A percentile compares a stretch with the other conserved stretches of the same genome.
These are phyloP conservation scores for Ophiocordyceps camponoti-floridani DNA, from an alignment of 2,329 filamentous ascomycete genomes.

Conservation along the genomic window DNA sequence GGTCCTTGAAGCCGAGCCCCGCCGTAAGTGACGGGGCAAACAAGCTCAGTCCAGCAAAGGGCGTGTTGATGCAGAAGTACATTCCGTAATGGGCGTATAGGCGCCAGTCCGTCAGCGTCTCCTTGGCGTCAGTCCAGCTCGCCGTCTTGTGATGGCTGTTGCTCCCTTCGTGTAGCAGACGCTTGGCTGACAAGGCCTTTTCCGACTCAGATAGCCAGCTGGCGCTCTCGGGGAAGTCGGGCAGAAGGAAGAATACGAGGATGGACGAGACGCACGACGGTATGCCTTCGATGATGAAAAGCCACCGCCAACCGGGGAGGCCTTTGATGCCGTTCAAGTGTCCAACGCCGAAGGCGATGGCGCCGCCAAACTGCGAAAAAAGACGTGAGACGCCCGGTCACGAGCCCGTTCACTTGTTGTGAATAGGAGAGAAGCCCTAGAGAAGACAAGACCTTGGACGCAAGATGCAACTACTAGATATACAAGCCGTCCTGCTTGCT, in stretches of 20 bases:
- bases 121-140: slow-evolving; percentile 50
- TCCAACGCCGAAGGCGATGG: slow-evolving; percentile 54
- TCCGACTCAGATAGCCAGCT: slow-evolving; percentile 43
- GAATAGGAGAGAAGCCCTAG: neutral
- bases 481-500: neutral
- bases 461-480: neutral
- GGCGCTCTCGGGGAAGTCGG: slow-evolving; percentile 48
- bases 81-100: slow-evolving; percentile 55
- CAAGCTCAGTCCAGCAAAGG: slow-evolving; percentile 40
- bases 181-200: slow-evolving; percentile 30
- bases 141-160: slow-evolving; percentile 42
- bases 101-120: slow-evolving; percentile 46
- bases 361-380: slow-evolving; percentile 39
- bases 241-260: slow-evolving; percentile 46
- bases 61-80: slow-evolving; percentile 30
- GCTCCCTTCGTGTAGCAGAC: slow-evolving; percentile 27
- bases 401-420: no score
- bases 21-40: slow-evolving; percentile 44
- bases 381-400: neutral
- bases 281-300: slow-evolving; percentile 45
- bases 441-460: neutral
- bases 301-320: slow-evolving; percentile 51
- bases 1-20: slow-evolving; percentile 28
- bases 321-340: slow-evolving; percentile 49
- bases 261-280: slow-evolving; percentile 46